phyloP scores from a whole-genome alignment of 768 basidiomycete species.

The Collybiopsis luxurians region DNA sequence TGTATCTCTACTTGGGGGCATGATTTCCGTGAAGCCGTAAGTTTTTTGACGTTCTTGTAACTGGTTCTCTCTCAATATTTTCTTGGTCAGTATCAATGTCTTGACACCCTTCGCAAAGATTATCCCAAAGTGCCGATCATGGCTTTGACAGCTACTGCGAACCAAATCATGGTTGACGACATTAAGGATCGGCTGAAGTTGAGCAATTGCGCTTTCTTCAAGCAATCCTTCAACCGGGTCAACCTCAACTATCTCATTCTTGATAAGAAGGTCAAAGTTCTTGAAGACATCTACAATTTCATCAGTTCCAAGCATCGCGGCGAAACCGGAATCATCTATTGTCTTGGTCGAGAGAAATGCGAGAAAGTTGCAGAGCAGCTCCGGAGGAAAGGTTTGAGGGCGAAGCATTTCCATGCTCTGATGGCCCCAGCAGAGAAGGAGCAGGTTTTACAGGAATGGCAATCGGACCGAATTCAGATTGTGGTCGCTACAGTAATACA shows the following conservation, averaged over 20 bases:
- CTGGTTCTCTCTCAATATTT: background rate
- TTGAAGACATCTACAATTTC: slow-evolving; percentile 65
- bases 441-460: slow-evolving; percentile 69
- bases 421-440: slow-evolving; percentile 64
- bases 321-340: slow-evolving; percentile 86
- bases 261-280: slow-evolving; percentile 37
- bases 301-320: slow-evolving; percentile 56
- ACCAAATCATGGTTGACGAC: slow-evolving; percentile 71
- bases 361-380: slow-evolving; percentile 78
- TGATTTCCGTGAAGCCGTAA: slow-evolving; percentile 82
- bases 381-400: slow-evolving; percentile 54
- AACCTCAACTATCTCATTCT: slow-evolving; percentile 78
- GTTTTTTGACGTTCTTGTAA: slow-evolving; percentile 19
- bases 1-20: slow-evolving; percentile 95
- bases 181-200: slow-evolving; percentile 73
- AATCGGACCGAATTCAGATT: slow-evolving; percentile 63
- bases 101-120: slow-evolving; percentile 65
- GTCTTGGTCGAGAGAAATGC: slow-evolving; percentile 65
- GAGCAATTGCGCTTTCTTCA: slow-evolving; percentile 52
- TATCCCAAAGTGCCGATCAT: slow-evolving; percentile 88
- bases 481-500: slow-evolving; percentile 87
- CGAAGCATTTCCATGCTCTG: slow-evolving; percentile 85
- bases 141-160: slow-evolving; percentile 96
- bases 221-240: slow-evolving; percentile 90
- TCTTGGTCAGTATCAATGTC: slow-evolving; percentile 55